Conservation (phyloP, 2,329 filamentous ascomycete genomes). For the Canariomyces notabilis region DNA sequence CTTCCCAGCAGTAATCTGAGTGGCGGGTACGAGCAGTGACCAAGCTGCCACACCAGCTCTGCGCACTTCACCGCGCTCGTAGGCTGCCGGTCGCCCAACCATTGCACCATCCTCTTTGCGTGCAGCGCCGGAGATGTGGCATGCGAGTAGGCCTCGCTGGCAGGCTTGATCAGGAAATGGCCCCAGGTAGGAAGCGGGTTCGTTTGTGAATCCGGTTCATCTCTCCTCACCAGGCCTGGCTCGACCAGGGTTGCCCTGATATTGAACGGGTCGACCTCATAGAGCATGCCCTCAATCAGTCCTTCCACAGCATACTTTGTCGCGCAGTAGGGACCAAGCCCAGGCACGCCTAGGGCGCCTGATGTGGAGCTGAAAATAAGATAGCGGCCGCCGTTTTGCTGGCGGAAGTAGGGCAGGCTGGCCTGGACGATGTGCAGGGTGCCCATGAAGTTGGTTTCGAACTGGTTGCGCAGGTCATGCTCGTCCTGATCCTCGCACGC, state of each 20-base stretch:
- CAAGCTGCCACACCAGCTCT: conserved; percentile 90
- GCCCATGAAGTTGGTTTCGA: conserved; percentile 97
- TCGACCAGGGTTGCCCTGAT: conserved; percentile 93
- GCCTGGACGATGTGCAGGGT: conserved; percentile 89
- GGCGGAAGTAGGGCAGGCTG: conserved; percentile 80
- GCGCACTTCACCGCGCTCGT: conserved; percentile 90
- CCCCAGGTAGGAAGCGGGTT: conserved; percentile 74
- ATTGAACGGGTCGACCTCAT: conserved; percentile 87
- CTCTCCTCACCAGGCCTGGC: conserved; percentile 79
- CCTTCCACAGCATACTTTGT: conserved; percentile 97
- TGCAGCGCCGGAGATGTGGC: conserved; percentile 80
- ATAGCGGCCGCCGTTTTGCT: conserved; percentile 71
- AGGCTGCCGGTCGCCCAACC: conserved; percentile 88
- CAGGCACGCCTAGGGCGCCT: conserved; percentile 88
- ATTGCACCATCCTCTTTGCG: conserved; percentile 85
- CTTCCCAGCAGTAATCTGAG: conserved; percentile 80
- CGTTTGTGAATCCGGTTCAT: conserved; percentile 60
- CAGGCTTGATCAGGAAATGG: conserved; percentile 84
- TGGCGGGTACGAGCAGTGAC: conserved; percentile 91
- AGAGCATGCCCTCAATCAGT: conserved; percentile 91
- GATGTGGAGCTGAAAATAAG: conserved; percentile 92
- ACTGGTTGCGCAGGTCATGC: conserved; percentile 89
- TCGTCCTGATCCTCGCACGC: conserved; percentile 97
- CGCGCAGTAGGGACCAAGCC: conserved; percentile 88
- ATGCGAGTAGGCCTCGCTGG: conserved; percentile 74